Conservation (phyloP, 352 stramenopile genomes). For the Phytopythium helicoides region DNA sequence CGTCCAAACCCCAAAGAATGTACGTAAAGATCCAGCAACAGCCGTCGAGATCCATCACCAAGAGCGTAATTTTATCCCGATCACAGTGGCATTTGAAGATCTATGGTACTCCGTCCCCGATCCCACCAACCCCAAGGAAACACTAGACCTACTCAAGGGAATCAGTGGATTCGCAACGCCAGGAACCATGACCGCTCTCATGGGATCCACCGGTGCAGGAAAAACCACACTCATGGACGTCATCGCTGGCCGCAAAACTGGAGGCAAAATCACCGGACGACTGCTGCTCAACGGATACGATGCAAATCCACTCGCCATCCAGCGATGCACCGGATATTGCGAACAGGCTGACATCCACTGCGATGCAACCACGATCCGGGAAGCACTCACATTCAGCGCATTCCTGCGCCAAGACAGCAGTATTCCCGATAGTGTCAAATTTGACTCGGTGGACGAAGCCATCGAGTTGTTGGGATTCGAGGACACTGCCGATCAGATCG, state of each 20-base stretch:
- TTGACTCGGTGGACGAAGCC: conserved; percentile 20
- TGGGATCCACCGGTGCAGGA: conserved; percentile 33
- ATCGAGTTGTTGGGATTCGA: conserved; percentile 12
- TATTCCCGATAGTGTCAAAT: conserved; percentile 15
- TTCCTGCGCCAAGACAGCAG: conserved; percentile 36
- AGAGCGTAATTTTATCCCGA: conserved; percentile 18
- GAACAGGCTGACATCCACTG: conserved; percentile 21
- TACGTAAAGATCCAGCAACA: background rate
- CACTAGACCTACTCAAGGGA: conserved; percentile 30
- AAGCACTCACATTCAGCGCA: conserved; percentile 81
- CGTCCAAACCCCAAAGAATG: conserved; percentile 9
- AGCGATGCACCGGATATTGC: conserved; percentile 13
- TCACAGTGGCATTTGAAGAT: conserved; percentile 34
- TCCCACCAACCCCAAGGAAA: conserved; percentile 14
- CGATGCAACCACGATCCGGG: conserved; percentile 22
- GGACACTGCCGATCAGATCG: conserved; percentile 12
- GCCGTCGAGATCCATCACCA: background rate
- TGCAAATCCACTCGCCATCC: conserved; percentile 14
- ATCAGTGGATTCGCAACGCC: conserved; percentile 36
- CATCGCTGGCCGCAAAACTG: conserved; percentile 85
- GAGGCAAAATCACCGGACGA: conserved; percentile 62
- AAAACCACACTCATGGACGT: too few relatives aligned
- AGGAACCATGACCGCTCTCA: conserved; percentile 34
- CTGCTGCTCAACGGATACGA: conserved; percentile 83
- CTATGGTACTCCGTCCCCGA: conserved; percentile 18